phyloP scores from a whole-genome alignment of 129 eudicot species.

The Ambrosia artemisiifolia region DNA sequence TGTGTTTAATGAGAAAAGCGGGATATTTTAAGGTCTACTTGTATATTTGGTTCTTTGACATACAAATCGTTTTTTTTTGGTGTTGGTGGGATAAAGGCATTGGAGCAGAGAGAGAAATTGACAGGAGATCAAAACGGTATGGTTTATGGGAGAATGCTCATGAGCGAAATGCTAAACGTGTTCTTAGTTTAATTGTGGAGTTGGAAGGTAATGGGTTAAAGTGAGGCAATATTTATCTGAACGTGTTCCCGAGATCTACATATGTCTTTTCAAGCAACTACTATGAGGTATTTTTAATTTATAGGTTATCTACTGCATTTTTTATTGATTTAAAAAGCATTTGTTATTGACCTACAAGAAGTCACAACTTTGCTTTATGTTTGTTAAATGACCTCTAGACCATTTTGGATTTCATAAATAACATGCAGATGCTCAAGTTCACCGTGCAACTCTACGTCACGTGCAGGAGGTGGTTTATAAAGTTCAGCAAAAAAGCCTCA shows the following conservation, averaged over 20 bases:
- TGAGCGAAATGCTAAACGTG: conserved; percentile 78
- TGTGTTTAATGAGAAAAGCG: background rate
- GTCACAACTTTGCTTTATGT: too few relatives aligned
- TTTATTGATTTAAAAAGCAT: too few relatives aligned
- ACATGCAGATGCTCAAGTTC: too few relatives aligned
- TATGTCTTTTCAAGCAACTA: conserved; percentile 63
- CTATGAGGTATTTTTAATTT: conserved; percentile 67
- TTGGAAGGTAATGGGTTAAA: conserved; percentile 6
- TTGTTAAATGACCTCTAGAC: background rate
- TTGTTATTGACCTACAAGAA: too few relatives aligned
- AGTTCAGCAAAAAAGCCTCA: too few relatives aligned
- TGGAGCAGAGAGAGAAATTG: conserved; percentile 85
- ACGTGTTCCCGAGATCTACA: conserved; percentile 91
- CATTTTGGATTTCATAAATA: too few relatives aligned
- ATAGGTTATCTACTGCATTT: background rate
- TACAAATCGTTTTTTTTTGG: background rate
- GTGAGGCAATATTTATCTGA: too few relatives aligned
- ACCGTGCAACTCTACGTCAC: too few relatives aligned
- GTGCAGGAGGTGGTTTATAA: too few relatives aligned
- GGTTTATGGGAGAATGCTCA: conserved; percentile 80
- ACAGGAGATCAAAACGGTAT: conserved; percentile 56
- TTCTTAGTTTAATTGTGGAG: conserved; percentile 50
- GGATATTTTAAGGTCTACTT: background rate
- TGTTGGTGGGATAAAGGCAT: conserved; percentile 42
- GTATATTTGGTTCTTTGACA: background rate